Conservation (phyloP, 1,284 basidiomycete species). For the Fomitopsis schrenkii region DNA sequence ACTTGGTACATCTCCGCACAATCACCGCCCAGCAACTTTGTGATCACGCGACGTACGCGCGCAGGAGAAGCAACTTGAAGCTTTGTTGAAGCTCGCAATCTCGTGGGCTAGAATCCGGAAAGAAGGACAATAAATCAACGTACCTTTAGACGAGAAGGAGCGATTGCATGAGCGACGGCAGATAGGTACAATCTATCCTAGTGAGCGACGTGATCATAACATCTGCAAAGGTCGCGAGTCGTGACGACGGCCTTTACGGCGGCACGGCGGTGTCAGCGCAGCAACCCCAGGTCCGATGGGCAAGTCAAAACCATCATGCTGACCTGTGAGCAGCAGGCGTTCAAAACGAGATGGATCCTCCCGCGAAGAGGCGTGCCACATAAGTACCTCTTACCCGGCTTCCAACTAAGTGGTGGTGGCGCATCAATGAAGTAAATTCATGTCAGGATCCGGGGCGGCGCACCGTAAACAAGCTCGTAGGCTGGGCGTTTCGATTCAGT, state of each 20-base stretch:
- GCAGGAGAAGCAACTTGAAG: background rate
- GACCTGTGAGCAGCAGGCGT: too few relatives aligned
- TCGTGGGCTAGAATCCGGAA: too few relatives aligned
- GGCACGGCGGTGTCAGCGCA: too few relatives aligned
- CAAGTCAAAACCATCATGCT: too few relatives aligned
- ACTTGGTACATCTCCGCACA: background rate
- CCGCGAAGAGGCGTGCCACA: background rate
- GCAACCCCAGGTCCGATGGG: too few relatives aligned
- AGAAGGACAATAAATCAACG: background rate
- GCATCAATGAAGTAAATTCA: background rate
- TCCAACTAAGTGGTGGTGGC: background rate
- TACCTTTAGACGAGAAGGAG: background rate
- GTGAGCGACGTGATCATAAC: background rate
- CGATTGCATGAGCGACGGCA: background rate
- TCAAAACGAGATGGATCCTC: too few relatives aligned
- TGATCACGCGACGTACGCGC: background rate
- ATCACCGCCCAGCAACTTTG: background rate
- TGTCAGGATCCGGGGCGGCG: background rate
- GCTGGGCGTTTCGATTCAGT: background rate
- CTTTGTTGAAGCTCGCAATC: background rate
- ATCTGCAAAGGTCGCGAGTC: too few relatives aligned
- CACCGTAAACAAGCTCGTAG: background rate
- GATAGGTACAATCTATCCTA: background rate
- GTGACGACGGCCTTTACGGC: too few relatives aligned
- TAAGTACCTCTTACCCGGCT: background rate